These are phyloP conservation scores for Amanita muscaria DNA, from an alignment of 768 basidiomycete species.

Conservation along the genomic window DNA sequence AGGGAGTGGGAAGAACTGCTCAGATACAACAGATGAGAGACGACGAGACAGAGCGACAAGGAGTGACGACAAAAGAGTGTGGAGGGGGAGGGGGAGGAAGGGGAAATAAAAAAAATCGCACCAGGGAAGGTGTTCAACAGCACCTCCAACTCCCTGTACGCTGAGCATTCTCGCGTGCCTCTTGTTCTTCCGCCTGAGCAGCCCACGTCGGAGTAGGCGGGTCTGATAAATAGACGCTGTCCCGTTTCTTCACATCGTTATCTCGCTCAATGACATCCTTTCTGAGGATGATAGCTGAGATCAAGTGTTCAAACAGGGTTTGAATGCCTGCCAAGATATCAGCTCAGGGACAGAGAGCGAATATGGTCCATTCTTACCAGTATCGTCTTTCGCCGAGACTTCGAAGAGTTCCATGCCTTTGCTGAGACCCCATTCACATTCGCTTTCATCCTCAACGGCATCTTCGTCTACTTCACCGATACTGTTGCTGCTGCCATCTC, in stretches of 20 bases:
- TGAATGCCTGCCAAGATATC: conserved; percentile 54
- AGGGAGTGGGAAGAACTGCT: conserved; percentile 2
- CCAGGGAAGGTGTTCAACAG: conserved; percentile 38
- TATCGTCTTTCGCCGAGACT: conserved; percentile 85
- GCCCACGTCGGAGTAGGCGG: conserved; percentile 63
- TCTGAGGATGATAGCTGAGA: conserved; percentile 67
- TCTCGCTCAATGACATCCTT: conserved; percentile 77
- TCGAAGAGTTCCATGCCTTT: conserved; percentile 86
- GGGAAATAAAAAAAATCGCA: conserved; percentile 2
- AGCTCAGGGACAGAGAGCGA: conserved; percentile 8
- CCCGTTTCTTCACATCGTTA: conserved; percentile 69
- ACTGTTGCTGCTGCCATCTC: conserved; percentile 58
- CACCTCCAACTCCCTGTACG: conserved; percentile 59
- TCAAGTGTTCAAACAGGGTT: conserved; percentile 70
- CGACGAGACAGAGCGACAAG: conserved; percentile 12
- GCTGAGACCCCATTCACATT: conserved; percentile 66
- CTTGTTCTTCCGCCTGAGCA: conserved; percentile 74
- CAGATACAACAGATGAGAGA: conserved; percentile 13
- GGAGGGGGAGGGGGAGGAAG: conserved; percentile 10
- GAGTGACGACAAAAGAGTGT: conserved; percentile 18
- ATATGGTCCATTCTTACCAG: conserved; percentile 41
- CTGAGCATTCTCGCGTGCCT: conserved; percentile 48
- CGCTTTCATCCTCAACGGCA: conserved; percentile 32
- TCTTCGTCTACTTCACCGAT: conserved; percentile 60
- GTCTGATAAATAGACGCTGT: conserved; percentile 72